Evolutionary conservation across 1,284 basidiomycete species (phyloP).

Genomic region (Papiliotrema nemorosa): DNA sequence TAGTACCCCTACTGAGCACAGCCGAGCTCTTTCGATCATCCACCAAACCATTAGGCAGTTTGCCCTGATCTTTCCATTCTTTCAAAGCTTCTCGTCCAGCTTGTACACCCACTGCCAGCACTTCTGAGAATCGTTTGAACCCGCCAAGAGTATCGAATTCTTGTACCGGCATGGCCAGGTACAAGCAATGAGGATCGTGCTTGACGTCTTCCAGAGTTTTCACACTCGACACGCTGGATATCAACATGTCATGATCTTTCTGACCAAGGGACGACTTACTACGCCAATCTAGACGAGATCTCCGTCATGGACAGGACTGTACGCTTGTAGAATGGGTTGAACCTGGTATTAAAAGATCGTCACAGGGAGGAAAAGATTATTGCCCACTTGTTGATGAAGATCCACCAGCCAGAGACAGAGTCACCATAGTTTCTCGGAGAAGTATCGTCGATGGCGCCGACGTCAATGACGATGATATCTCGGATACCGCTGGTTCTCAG

Average conservation of each 20-base stretch:
- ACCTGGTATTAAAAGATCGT: constrained; percentile 29
- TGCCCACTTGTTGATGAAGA: constrained; percentile 79
- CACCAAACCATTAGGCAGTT: constrained; percentile 67
- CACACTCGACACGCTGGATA: constrained; percentile 84
- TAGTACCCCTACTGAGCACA: constrained; percentile 31
- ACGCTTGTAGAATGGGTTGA: constrained; percentile 77
- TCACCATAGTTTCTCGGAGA: constrained; percentile 93
- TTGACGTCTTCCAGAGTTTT: constrained; percentile 94
- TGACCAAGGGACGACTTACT: constrained; percentile 58
- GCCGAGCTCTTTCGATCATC: constrained; percentile 40
- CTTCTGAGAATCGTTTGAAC: constrained; percentile 49
- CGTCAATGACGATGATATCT: constrained; percentile 92
- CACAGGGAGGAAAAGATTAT: constrained; percentile 35
- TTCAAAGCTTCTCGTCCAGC: constrained; percentile 70
- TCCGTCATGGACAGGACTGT: constrained; percentile 91
- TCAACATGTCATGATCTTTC: background rate
- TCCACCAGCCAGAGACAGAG: constrained; percentile 94
- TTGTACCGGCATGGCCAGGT: constrained; percentile 93
- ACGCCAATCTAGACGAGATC: constrained; percentile 91
- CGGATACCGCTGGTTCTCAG: constrained; percentile 91
- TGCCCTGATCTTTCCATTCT: constrained; percentile 76
- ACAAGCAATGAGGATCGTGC: constrained; percentile 77
- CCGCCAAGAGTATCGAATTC: constrained; percentile 48
- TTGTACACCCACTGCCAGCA: constrained; percentile 75
- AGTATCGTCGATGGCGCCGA: constrained; percentile 93